Evolutionary conservation across 805 yeast genomes (phyloP).

Genomic region (Myxozyma nipponensis): DNA sequence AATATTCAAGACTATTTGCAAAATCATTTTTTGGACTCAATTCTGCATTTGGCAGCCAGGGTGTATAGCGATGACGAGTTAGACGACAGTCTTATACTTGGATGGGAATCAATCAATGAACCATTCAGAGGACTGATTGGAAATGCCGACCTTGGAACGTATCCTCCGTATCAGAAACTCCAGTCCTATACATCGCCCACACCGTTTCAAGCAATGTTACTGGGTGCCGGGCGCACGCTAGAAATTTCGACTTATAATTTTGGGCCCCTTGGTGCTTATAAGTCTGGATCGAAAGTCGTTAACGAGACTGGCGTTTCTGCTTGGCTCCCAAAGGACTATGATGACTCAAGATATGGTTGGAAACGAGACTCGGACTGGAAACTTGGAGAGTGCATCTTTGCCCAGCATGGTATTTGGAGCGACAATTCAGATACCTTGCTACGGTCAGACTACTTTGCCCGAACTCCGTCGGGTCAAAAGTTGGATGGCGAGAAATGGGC

Average conservation of each 20-base stretch:
- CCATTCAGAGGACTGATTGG: conserved; percentile 78
- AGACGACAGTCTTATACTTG: conserved; percentile 58
- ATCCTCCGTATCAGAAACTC: conserved; percentile 58
- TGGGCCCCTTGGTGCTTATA: conserved; percentile 71
- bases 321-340: conserved; percentile 58
- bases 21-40: conserved; percentile 53
- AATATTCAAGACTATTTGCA: conserved; percentile 80
- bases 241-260: conserved; percentile 68
- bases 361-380: conserved; percentile 60
- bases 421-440: conserved; percentile 40
- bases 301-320: conserved; percentile 66
- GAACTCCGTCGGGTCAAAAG: conserved; percentile 40
- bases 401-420: conserved; percentile 75
- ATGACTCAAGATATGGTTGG: conserved; percentile 70
- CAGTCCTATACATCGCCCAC: conserved; percentile 82
- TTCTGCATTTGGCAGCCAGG: conserved; percentile 45
- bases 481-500: conserved; percentile 53
- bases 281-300: conserved; percentile 51
- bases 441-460: conserved; percentile 50
- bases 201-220: conserved; percentile 61
- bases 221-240: conserved; percentile 74
- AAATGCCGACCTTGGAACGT: conserved; percentile 47
- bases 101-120: conserved; percentile 81
- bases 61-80: conserved; percentile 47
- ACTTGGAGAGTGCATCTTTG: conserved; percentile 76